A percentile compares a stretch with the other conserved stretches of the same genome.
Evolutionary conservation across 257 asterid genomes (phyloP).

Genomic region (Forsythia suspensa): DNA sequence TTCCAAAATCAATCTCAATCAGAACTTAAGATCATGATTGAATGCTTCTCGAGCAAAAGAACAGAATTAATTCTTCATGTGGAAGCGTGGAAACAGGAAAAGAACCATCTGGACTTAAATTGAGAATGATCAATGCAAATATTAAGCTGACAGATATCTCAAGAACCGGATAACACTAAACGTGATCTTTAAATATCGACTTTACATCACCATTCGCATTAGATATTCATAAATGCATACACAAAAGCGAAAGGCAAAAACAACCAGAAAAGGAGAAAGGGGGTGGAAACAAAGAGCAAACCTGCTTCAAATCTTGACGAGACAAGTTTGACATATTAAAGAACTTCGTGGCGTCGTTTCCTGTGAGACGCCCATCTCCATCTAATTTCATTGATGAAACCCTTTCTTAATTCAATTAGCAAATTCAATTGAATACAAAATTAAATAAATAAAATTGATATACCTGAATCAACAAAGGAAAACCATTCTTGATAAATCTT

Average conservation of each 20-base stretch:
- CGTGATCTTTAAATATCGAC: too few relatives aligned
- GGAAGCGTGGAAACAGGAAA: too few relatives aligned
- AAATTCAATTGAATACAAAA: neutral
- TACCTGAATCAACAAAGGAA: slow-evolving; percentile 77
- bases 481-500: slow-evolving; percentile 88
- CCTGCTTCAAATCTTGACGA: slow-evolving; percentile 94
- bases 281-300: neutral
- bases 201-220: neutral
- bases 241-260: neutral
- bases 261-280: neutral
- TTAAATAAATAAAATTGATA: too few relatives aligned
- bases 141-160: too few relatives aligned
- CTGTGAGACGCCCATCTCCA: slow-evolving; percentile 89
- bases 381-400: slow-evolving; percentile 36
- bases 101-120: too few relatives aligned
- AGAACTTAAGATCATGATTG: neutral
- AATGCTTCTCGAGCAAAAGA: neutral
- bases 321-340: slow-evolving; percentile 80
- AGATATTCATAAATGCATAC: neutral
- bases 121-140: neutral
- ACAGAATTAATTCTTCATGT: too few relatives aligned
- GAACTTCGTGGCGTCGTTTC: slow-evolving; percentile 85
- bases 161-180: too few relatives aligned
- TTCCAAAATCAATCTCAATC: too few relatives aligned
- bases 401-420: neutral